Percentiles rank a stretch among this genome's conserved stretches.
Evolutionary conservation across 1,139 yeast genomes (phyloP).

Genomic region (Pichia sp.): DNA sequence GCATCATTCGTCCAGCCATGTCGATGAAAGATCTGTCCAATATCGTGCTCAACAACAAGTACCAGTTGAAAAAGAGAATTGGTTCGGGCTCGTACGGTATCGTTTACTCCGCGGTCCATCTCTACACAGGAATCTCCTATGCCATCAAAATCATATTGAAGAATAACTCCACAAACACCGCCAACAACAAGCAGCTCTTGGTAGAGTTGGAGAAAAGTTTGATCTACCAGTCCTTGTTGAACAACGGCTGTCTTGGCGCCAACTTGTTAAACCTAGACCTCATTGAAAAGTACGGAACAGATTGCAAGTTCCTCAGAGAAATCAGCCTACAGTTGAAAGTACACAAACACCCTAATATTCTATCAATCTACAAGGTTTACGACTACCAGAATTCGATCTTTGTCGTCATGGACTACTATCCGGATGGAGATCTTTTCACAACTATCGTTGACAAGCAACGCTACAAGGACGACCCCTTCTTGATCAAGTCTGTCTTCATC

Average conservation of each 20-base stretch:
- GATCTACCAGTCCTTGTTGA: constrained; percentile 24
- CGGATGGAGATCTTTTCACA: constrained; percentile 78
- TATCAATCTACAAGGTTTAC: constrained; percentile 70
- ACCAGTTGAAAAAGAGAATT: constrained; percentile 50
- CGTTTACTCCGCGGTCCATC: constrained; percentile 67
- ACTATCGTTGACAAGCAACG: constrained; percentile 68
- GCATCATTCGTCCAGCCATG: constrained; percentile 6
- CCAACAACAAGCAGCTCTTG: constrained; percentile 31
- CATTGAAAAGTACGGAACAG: constrained; percentile 41
- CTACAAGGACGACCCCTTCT: constrained; percentile 47
- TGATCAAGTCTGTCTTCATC: constrained; percentile 67
- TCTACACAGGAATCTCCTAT: constrained; percentile 44
- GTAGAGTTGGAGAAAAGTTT: constrained; percentile 29
- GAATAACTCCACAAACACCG: constrained; percentile 30
- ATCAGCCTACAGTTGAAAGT: constrained; percentile 69
- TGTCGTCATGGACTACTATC: constrained; percentile 76
- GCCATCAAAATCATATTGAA: constrained; percentile 77
- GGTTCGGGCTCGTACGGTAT: constrained; percentile 91
- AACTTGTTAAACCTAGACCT: constrained; percentile 41
- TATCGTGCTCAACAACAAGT: constrained; percentile 39
- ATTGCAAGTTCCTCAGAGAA: constrained; percentile 56
- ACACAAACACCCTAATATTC: constrained; percentile 72
- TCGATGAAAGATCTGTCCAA: constrained; percentile 30
- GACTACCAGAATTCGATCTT: constrained; percentile 56
- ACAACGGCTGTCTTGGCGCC: constrained; percentile 28